Evolutionary conservation across 805 yeast species (phyloP), one percentile per base, ranked within the genome.

Genomic region (Candida insectorum): DNA sequence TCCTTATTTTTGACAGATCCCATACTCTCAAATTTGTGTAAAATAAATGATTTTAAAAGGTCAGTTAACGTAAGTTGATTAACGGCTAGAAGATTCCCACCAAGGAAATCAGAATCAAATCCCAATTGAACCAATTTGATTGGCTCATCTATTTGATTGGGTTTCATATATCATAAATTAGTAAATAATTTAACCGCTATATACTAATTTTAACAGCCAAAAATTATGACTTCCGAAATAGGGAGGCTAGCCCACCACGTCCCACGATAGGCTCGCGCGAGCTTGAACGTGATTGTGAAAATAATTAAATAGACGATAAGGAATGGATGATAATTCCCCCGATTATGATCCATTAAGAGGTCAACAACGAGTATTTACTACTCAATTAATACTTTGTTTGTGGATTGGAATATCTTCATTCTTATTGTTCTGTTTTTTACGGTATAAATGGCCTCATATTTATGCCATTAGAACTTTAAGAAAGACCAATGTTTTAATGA

Each of bases 371-470:
- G 77, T 77, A 31, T 77, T 77, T 53, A 66, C 65, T 30, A 73
- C 77, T 10, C 83, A 77, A 48, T 54, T 77, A 30, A 58, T 62
- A 37, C 58, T 77, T 24, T 75, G 80, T 39, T 47, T 69, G 2
- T 48, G 62, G 29, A 49, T 70, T n/a, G 82, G 82, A 0, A 21
- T 60, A 6, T 39, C 63, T 8, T 62, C 75, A 16, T 73, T 77
- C 38, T 31, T 66, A 9, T 44, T 69, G 15, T 77, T 77, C 48
- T 77, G 82, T 42, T 41, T 71, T 20, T 54, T 71, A 19, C 54
- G 83, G 31, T 69, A 69, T 43, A 62, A 65, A 39, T 73, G 79
- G 63, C 82, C 82, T 7, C 69, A 75, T 37, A 63, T 77, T 36
- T 77, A 75, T 46, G 77, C 79, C 10, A 70, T 76, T 8, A 45